Evolutionary conservation across 192 early-diverging fungal genomes (phyloP).

Genomic region (Linnemannia schmuckeri): DNA sequence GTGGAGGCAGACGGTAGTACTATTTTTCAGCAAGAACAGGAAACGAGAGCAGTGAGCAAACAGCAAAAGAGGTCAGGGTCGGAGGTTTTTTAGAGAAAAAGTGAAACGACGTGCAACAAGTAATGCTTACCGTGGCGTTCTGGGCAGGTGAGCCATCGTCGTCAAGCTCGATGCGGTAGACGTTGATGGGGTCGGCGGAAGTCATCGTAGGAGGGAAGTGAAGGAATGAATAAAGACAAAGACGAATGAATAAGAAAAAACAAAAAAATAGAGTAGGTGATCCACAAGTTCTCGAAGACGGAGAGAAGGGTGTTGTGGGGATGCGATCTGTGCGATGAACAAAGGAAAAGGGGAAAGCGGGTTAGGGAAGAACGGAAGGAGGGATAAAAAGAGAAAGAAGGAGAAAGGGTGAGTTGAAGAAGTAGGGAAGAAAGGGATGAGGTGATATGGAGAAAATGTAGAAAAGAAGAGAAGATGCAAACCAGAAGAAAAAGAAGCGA

Average conservation of each 20-base stretch:
- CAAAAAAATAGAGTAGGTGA: not conserved
- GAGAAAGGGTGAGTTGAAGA: not conserved
- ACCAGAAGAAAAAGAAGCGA: too few relatives aligned
- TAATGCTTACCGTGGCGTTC: constrained; percentile 30
- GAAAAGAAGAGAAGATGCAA: too few relatives aligned
- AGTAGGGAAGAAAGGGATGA: not conserved
- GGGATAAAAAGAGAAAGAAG: not conserved
- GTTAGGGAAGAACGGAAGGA: not conserved
- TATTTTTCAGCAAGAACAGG: constrained; percentile 54
- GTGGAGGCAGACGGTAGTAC: constrained; percentile 84
- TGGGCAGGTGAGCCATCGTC: constrained; percentile 58
- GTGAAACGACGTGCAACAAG: not conserved
- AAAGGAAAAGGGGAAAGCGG: not conserved
- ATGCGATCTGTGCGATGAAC: not conserved
- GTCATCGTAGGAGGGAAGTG: not conserved
- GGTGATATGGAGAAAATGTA: not conserved
- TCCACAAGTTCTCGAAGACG: not conserved
- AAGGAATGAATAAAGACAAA: not conserved
- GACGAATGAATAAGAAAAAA: not conserved
- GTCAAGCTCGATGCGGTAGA: constrained; percentile 54
- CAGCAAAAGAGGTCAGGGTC: not conserved
- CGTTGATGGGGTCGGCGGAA: constrained; percentile 12
- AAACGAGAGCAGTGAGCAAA: constrained; percentile 1
- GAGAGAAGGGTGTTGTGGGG: not conserved
- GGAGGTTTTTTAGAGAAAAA: not conserved